Base-by-base conservation (phyloP, 2,329 filamentous ascomycete species). In the Cladosporium sp. region DNA sequence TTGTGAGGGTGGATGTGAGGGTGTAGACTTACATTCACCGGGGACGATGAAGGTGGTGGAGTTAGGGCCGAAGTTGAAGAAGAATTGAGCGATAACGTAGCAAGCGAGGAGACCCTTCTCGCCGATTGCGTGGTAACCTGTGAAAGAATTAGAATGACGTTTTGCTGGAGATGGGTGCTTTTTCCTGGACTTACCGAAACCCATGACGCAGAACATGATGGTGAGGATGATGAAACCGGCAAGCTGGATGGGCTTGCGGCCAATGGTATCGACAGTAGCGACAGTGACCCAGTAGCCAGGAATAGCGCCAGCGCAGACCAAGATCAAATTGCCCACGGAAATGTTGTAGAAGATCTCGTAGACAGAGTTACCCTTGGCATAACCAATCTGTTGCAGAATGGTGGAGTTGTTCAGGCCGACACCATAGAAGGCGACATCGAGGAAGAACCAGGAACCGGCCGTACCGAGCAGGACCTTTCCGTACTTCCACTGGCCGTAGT, bases 231-330 rank as follows among this genome's bases (percentile, higher is more conserved):
- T 66, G 67, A 80, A 80, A 35, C 77, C 77, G 60, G 77, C 80
- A 56, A 88, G 74, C 74, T 90, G 90, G 58, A 93, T 90, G 1
- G 88, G 83, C 77, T 90, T 91, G 67, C 89, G 87, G 55, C 89
- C 89, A 13, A 91, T 66, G 1, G 81, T 88, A 73, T 93, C 89
- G 57, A 91, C 83, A 1, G 83, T 84, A 12, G 84, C 84, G 5
- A 91, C 88, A 0, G 88, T 89, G 15, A 90, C 82, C 89, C 89
- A 92, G 78, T 92, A 92, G 13, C 89, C 89, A 0, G 89, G 89
- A 13, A 92, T 88, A 48, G 89, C 87, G 58, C 89, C 89, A 3
- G 89, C 89, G 59, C 88, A 84, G 64, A 91, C 85, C 51, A 92
- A 81, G 64, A 92, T 90, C 65, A 92, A 75, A 75, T 93, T 91